Conservation (phyloP, 2,329 filamentous ascomycete species). For the Trichoderma hamatum region DNA sequence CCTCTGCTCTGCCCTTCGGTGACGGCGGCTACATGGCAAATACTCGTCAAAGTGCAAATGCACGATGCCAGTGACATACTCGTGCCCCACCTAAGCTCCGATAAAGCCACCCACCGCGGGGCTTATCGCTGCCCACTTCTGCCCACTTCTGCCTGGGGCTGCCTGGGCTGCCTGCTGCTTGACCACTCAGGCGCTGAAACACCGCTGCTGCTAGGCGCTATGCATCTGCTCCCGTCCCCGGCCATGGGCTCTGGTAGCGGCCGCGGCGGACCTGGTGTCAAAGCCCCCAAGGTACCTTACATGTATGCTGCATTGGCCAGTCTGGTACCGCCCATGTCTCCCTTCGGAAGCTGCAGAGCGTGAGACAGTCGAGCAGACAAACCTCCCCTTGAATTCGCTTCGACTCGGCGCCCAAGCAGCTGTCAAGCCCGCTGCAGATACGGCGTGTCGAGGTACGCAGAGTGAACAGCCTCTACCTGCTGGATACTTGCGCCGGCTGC, state of each 20-base stretch:
- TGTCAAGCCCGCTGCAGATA: not conserved
- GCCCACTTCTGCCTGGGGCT: conserved; percentile 27
- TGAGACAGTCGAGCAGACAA: not conserved
- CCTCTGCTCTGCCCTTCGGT: not conserved
- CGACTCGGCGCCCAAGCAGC: not conserved
- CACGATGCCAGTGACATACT: conserved; percentile 17
- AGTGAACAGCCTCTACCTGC: not conserved
- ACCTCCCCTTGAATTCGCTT: not conserved
- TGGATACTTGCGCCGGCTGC: not conserved
- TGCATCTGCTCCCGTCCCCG: not conserved
- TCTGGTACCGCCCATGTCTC: not conserved
- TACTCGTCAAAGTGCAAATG: not conserved
- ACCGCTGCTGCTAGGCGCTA: not conserved
- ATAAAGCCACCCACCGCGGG: conserved; percentile 25
- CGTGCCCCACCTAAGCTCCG: conserved; percentile 26
- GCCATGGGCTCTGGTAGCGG: not conserved
- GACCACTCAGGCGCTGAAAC: not conserved
- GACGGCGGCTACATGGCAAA: not conserved
- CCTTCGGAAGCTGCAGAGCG: not conserved
- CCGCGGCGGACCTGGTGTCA: not conserved
- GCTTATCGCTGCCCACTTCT: conserved; percentile 29
- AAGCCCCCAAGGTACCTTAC: not conserved
- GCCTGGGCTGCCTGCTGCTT: not conserved
- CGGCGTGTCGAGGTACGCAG: not conserved
- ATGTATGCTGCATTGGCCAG: not conserved